Conservation (phyloP, 2,329 filamentous ascomycete species). For the Penicillium sp. region DNA sequence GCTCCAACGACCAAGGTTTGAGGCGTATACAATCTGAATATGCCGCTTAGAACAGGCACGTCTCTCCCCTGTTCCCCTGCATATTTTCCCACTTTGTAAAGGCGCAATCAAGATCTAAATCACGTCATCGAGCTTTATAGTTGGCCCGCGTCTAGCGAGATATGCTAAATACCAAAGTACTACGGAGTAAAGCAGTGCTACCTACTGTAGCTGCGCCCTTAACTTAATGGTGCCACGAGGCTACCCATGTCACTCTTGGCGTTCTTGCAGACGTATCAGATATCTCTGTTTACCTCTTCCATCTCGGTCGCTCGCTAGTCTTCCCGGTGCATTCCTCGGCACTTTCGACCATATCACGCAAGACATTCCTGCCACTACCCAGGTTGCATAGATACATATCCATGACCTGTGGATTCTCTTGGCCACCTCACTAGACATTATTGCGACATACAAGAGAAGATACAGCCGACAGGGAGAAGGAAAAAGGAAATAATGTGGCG, state of each 20-base stretch:
- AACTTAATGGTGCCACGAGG: neutral
- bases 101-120: constrained; percentile 32
- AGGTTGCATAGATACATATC: neutral
- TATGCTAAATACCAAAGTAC: neutral
- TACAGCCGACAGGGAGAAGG: neutral
- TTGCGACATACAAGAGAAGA: neutral
- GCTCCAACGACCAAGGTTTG: neutral
- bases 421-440: neutral
- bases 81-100: constrained; percentile 1
- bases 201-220: neutral
- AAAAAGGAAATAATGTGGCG: neutral
- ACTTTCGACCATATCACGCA: neutral
- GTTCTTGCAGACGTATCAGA: neutral
- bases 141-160: neutral
- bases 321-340: neutral
- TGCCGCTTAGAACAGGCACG: neutral
- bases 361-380: neutral
- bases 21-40: neutral
- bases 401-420: neutral
- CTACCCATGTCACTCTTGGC: neutral
- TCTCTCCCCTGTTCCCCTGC: neutral
- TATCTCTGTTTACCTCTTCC: neutral
- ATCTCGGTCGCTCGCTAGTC: neutral
- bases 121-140: constrained; percentile 32
- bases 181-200: neutral